Percentiles rank a stretch among this genome's conserved stretches.
phyloP scores from a whole-genome alignment of 345 rosid species.

The Xanthoceras sorbifolium region DNA sequence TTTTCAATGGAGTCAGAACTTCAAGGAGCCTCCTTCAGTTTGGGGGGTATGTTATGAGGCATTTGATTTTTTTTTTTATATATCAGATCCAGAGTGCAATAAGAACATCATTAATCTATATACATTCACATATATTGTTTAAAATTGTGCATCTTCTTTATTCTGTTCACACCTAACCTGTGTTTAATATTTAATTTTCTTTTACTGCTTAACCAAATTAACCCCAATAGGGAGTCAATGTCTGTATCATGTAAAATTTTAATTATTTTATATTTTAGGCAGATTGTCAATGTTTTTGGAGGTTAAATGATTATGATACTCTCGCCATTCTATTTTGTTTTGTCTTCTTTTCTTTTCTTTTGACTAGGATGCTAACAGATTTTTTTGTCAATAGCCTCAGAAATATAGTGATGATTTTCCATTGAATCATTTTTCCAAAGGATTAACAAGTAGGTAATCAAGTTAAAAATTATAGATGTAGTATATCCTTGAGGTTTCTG shows the following conservation, averaged over 20 bases:
- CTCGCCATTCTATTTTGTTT: background rate
- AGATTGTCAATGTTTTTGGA: background rate
- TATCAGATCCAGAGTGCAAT: background rate
- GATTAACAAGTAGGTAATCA: background rate
- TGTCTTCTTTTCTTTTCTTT: background rate
- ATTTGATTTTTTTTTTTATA: background rate
- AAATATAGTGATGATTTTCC: background rate
- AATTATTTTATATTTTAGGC: background rate
- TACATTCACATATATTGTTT: background rate
- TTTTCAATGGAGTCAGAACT: conserved; percentile 98
- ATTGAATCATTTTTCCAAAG: background rate
- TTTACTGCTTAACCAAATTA: background rate
- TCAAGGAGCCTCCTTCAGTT: conserved; percentile 93
- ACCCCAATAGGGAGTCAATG: background rate
- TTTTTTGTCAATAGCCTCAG: background rate
- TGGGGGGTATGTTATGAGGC: conserved; percentile 81
- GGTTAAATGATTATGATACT: background rate
- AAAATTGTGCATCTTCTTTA: background rate
- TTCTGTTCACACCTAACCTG: background rate
- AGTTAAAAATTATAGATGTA: background rate
- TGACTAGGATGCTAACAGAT: background rate
- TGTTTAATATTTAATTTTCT: background rate
- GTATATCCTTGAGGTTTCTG: background rate
- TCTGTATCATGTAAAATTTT: background rate
- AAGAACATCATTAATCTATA: background rate